Conservation (phyloP, 1,284 basidiomycete species). For the Ganoderma lingzhi region DNA sequence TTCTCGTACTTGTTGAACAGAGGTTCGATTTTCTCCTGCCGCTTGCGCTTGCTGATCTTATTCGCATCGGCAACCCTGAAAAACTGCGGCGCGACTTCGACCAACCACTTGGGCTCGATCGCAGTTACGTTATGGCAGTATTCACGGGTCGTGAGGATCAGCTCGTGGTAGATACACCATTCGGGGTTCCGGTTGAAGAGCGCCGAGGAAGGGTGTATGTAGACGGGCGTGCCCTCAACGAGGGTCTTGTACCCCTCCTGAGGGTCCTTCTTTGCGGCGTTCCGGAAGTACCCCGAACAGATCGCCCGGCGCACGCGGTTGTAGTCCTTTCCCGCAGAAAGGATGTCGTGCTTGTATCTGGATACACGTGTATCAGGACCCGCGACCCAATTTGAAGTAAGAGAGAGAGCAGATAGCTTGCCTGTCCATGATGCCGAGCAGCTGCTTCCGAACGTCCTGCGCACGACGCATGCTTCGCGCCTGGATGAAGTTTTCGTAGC, state of each 20-base stretch:
- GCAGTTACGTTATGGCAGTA: conserved; percentile 98
- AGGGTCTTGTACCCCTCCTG: conserved; percentile 98
- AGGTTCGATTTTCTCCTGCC: conserved; percentile 97
- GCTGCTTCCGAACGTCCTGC: conserved; percentile 96
- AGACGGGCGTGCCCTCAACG: conserved; percentile 97
- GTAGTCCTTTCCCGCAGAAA: conserved; percentile 92
- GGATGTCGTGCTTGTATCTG: conserved; percentile 95
- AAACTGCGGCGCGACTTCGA: conserved; percentile 97
- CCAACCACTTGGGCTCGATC: conserved; percentile 98
- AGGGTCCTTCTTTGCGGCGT: conserved; percentile 96
- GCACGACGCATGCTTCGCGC: conserved; percentile 97
- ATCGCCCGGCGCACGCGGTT: conserved; percentile 96
- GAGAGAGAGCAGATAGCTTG: conserved; percentile 46
- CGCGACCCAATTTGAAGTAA: neutral
- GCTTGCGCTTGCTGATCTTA: conserved; percentile 97
- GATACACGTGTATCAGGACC: conserved; percentile 29
- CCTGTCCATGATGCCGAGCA: conserved; percentile 99
- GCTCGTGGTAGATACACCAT: conserved; percentile 82
- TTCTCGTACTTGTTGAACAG: conserved; percentile 91
- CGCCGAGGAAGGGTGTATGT: conserved; percentile 97
- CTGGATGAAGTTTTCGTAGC: conserved; percentile 98
- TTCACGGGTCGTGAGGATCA: conserved; percentile 82
- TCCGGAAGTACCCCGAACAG: conserved; percentile 95
- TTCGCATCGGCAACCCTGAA: conserved; percentile 97
- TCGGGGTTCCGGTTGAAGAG: conserved; percentile 94